Evolutionary conservation across 2,329 filamentous ascomycete genomes (phyloP), one percentile per base, ranked within the genome.

Genomic region (Trichoderma simmonsii): DNA sequence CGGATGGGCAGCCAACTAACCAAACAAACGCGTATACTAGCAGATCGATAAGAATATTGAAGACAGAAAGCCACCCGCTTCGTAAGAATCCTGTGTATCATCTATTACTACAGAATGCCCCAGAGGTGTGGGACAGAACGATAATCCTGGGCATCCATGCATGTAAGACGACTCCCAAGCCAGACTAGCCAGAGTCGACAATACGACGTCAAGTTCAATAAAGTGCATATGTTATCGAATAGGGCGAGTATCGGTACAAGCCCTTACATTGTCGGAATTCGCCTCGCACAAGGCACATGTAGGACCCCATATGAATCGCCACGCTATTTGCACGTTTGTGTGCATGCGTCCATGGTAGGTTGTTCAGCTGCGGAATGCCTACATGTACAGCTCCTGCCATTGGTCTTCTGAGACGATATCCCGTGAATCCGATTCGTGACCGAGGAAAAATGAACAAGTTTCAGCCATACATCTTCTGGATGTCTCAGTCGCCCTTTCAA

Each of bases 131-230:
- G 18, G 26, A 30, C 28, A 28, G 28, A 28, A 28, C 28, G 28
- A 28, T 28, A 28, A 30, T 21, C 9, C 66, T 68, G 26, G 65
- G 57, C 66, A 32, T 11, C 57, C 21, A 70, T 70, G 66, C 66
- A 70, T 70, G 66, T 70, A 70, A 70, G 66, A 70, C 66, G 30
- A 7, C 57, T 21, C 57, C 57, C 57, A 34, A 60, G 30, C 28
- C 3, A 21, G 26, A 2, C 28, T 32, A 59, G 18, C 28, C 2
- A 21, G 57, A 30, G 12, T 34, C 15, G 15, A 60, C 0, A n/a
- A 34, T 60, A 14, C 30, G 28, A 32, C 30, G n/a, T 34, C 30
- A 14, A 30, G n/a, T 65, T 11, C 62, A 30, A 51, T 12, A 48
- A n/a, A 21, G n/a, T 51, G 32, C 3, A 3, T 3, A 1, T 34